Evolutionary conservation across 2,329 filamentous ascomycete genomes (phyloP).

Genomic region (Stemphylium lycopersici): DNA sequence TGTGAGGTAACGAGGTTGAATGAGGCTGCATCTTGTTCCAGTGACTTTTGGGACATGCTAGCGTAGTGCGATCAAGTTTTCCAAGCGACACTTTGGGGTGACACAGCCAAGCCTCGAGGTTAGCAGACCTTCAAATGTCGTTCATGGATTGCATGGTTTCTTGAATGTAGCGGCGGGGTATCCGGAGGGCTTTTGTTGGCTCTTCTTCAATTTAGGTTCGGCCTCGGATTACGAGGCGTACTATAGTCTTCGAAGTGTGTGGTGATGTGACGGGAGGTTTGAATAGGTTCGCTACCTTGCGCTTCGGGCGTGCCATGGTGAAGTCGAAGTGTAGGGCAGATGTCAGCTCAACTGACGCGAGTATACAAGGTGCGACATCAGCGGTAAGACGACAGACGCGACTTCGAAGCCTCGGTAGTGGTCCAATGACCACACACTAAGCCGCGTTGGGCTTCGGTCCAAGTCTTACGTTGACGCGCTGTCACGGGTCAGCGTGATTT

Average conservation of each 20-base stretch:
- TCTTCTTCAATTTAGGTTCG: neutral
- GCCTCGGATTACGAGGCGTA: neutral
- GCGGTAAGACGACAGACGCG: neutral
- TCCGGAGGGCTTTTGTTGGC: neutral
- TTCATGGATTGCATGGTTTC: neutral
- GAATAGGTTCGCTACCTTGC: neutral
- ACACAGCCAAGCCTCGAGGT: no score
- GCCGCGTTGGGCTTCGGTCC: neutral
- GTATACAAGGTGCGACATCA: neutral
- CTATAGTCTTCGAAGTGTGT: neutral
- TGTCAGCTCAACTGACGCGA: neutral
- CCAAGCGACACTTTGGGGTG: neutral
- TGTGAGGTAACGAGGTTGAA: neutral
- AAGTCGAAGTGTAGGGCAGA: neutral
- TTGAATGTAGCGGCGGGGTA: constrained; percentile 1
- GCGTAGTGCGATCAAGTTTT: neutral
- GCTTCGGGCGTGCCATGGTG: neutral
- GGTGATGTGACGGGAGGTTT: neutral
- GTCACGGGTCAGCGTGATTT: neutral
- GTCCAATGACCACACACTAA: neutral
- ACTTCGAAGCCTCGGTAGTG: no score
- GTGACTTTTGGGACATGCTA: neutral
- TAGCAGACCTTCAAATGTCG: neutral
- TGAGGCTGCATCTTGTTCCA: neutral
- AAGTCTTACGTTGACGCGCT: neutral